phyloP scores from a whole-genome alignment of 139 green algal species.

The Dunaliella primolecta region DNA sequence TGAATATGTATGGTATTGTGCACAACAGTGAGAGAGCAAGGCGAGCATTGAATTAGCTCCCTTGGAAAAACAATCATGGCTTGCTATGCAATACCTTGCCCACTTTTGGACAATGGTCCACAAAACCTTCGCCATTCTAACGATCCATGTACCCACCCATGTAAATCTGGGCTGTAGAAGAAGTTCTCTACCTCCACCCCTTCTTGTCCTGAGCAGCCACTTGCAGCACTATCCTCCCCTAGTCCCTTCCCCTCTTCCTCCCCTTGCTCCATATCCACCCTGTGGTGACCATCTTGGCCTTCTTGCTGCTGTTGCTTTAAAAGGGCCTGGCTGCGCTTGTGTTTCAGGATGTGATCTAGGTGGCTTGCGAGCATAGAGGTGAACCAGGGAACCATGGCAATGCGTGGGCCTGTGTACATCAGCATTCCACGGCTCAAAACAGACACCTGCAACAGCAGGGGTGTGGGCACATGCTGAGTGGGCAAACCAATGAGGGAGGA shows the following conservation, averaged over 20 bases:
- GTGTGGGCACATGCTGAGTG: background rate
- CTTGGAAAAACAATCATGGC: too few species aligned
- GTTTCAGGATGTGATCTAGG: background rate
- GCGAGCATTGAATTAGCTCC: too few species aligned
- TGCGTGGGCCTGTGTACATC: slow-evolving; percentile 35
- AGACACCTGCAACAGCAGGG: slow-evolving; percentile 53
- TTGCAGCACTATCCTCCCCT: background rate
- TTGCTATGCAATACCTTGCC: too few species aligned
- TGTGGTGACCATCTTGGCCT: background rate
- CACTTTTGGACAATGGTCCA: too few species aligned
- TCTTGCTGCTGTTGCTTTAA: background rate
- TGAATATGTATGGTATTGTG: too few species aligned
- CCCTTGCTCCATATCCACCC: background rate
- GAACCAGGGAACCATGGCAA: slow-evolving; percentile 46
- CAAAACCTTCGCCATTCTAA: too few species aligned
- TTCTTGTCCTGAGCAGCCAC: background rate
- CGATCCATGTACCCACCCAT: slow-evolving; percentile 38
- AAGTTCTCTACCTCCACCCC: slow-evolving; percentile 18
- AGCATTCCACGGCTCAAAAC: slow-evolving; percentile 60
- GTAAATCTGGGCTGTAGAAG: slow-evolving; percentile 33
- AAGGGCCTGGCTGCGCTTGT: background rate
- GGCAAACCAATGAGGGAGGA: background rate
- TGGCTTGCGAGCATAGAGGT: background rate
- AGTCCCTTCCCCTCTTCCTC: background rate
- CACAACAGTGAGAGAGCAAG: too few species aligned